Conservation (phyloP, 2,329 filamentous ascomycete genomes). For the Pseudofabraea citricarpa region DNA sequence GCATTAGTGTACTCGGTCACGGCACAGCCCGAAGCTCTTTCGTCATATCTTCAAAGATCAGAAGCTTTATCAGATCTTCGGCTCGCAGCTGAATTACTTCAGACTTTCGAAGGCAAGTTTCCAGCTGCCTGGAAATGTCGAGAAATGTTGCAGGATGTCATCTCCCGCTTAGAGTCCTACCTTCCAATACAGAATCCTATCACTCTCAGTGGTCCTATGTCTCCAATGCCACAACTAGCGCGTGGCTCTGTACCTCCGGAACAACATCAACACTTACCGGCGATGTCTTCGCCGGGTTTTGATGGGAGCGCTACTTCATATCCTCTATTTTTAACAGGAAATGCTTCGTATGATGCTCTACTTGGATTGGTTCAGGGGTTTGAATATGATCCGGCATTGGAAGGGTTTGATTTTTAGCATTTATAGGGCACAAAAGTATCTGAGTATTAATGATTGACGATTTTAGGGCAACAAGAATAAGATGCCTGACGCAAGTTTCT, state of each 20-base stretch:
- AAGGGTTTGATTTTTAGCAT: constrained; percentile 2
- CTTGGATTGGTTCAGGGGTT: neutral
- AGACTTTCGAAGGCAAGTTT: constrained; percentile 2
- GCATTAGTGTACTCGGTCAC: constrained; percentile 39
- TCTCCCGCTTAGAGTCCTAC: neutral
- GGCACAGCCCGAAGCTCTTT: constrained; percentile 27
- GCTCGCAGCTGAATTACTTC: neutral
- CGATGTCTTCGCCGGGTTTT: neutral
- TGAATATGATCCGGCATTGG: constrained; percentile 1
- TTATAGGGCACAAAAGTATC: too few species aligned
- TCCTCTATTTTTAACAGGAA: constrained; percentile 1
- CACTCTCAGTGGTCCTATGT: neutral
- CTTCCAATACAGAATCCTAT: neutral
- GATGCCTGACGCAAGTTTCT: too few species aligned
- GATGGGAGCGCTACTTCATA: neutral
- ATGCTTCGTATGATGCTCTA: constrained; percentile 1
- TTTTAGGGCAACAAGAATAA: too few species aligned
- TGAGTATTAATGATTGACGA: too few species aligned
- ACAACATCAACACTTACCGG: neutral
- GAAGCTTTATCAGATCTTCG: constrained; percentile 2
- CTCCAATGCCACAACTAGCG: neutral
- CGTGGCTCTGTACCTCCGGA: neutral
- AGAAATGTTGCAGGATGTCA: constrained; percentile 1
- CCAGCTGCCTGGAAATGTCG: constrained; percentile 1
- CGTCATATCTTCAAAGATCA: neutral